phyloP scores from a whole-genome alignment of 495 filamentous ascomycete species.

The Penicillium simplicissimum region DNA sequence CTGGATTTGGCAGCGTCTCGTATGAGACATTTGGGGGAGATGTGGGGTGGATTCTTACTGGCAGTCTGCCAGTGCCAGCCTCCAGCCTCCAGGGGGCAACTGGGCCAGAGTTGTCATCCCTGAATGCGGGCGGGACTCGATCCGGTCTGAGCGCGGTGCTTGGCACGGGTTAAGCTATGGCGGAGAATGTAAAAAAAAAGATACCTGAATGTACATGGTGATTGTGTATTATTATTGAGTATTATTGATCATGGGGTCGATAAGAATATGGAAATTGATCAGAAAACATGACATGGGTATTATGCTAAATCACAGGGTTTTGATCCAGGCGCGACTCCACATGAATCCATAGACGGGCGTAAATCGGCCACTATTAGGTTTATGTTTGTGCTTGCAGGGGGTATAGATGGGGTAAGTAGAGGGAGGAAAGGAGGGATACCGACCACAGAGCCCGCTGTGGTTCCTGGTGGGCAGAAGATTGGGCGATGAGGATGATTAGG shows the following conservation, averaged over 20 bases:
- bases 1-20: not conserved
- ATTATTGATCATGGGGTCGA: not conserved
- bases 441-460: conserved; percentile 37
- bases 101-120: conserved; percentile 9
- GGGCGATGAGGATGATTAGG: conserved; percentile 16
- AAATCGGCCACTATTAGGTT: conserved; percentile 28
- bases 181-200: not conserved
- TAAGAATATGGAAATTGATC: not conserved
- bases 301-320: conserved; percentile 30
- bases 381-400: conserved; percentile 13
- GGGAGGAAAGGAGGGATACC: not conserved
- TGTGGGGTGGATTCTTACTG: no score
- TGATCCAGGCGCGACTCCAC: conserved; percentile 25
- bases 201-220: not conserved
- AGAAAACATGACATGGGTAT: conserved; percentile 29
- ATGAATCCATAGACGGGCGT: conserved; percentile 28
- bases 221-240: not conserved
- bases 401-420: conserved; percentile 7
- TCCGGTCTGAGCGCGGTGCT: conserved; percentile 17
- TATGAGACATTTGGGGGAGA: conserved; percentile 6
- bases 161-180: conserved; percentile 10
- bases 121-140: conserved; percentile 11
- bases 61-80: no score
- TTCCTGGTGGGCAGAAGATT: not conserved
- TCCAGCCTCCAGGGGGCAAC: no score